A percentile compares a stretch with the other conserved stretches of the same genome.
Evolutionary conservation across 2,329 filamentous ascomycete genomes (phyloP).

Genomic region (Stemphylium beticola): DNA sequence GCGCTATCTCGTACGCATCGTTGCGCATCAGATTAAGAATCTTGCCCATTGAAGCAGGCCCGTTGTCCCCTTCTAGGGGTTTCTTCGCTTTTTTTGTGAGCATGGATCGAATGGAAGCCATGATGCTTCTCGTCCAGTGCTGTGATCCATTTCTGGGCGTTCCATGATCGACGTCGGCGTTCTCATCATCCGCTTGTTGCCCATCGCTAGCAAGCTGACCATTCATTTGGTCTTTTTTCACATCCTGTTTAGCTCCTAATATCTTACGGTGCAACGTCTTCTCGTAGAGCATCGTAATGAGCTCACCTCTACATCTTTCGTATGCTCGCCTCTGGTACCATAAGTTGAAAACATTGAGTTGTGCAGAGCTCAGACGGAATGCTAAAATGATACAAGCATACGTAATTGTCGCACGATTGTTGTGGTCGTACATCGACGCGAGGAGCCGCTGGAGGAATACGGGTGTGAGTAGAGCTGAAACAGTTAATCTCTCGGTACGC

Average conservation of each 20-base stretch:
- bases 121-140: constrained; percentile 15
- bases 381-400: constrained; percentile 70
- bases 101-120: constrained; percentile 14
- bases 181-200: constrained; percentile 21
- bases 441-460: constrained; percentile 76
- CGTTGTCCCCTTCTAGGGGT: constrained; percentile 47
- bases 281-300: constrained; percentile 84
- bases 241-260: constrained; percentile 38
- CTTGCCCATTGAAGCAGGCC: constrained; percentile 83
- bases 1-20: constrained; percentile 82
- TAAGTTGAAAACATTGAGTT: constrained; percentile 70
- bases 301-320: constrained; percentile 81
- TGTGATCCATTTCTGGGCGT: constrained; percentile 1
- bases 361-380: constrained; percentile 66
- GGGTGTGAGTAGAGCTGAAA: constrained; percentile 58
- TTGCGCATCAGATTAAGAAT: constrained; percentile 86
- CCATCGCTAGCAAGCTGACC: constrained; percentile 21
- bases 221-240: constrained; percentile 34
- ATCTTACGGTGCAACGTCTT: constrained; percentile 74
- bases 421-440: constrained; percentile 65
- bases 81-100: constrained; percentile 32
- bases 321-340: constrained; percentile 89
- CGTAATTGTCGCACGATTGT: constrained; percentile 63
- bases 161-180: constrained; percentile 14
- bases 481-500: constrained; percentile 4